Evolutionary conservation across 1,284 basidiomycete genomes (phyloP).

Genomic region (Chondrostereum purpureum): DNA sequence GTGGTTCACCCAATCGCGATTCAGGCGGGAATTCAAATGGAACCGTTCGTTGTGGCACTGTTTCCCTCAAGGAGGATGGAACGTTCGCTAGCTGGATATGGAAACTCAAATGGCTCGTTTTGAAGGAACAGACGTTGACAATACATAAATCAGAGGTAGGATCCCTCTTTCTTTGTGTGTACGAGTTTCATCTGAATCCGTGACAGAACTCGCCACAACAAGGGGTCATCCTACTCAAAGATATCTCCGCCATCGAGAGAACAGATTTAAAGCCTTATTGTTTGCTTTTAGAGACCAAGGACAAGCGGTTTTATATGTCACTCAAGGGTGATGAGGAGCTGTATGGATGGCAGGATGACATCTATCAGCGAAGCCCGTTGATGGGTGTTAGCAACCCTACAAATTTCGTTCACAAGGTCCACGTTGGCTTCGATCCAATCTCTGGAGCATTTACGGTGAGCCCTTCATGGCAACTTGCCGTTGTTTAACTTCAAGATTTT

Average conservation of each 20-base stretch:
- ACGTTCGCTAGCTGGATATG: conserved; percentile 85
- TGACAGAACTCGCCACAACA: conserved; percentile 58
- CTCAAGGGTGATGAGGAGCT: conserved; percentile 94
- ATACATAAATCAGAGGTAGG: conserved; percentile 92
- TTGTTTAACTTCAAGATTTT: too few relatives aligned
- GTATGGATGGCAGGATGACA: conserved; percentile 95
- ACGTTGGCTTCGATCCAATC: conserved; percentile 94
- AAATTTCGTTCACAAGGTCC: conserved; percentile 97
- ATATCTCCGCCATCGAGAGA: conserved; percentile 84
- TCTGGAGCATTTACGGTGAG: conserved; percentile 88
- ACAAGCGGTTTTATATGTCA: conserved; percentile 72
- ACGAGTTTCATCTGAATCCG: background rate
- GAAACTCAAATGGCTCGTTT: conserved; percentile 85
- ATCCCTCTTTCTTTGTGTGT: conserved; percentile 8
- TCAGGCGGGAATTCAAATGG: conserved; percentile 35
- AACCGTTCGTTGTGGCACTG: conserved; percentile 56
- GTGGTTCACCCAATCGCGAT: conserved; percentile 64
- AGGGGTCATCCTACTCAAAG: conserved; percentile 63
- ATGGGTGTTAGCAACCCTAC: conserved; percentile 93
- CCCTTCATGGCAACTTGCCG: too few relatives aligned
- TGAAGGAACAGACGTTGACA: conserved; percentile 75
- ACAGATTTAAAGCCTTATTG: conserved; percentile 93
- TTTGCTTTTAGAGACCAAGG: conserved; percentile 78
- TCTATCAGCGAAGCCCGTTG: conserved; percentile 87
- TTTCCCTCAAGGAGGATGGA: conserved; percentile 85